These are phyloP conservation scores for Moricandia arvensis DNA, from an alignment of 345 rosid species.

Conservation along the genomic window DNA sequence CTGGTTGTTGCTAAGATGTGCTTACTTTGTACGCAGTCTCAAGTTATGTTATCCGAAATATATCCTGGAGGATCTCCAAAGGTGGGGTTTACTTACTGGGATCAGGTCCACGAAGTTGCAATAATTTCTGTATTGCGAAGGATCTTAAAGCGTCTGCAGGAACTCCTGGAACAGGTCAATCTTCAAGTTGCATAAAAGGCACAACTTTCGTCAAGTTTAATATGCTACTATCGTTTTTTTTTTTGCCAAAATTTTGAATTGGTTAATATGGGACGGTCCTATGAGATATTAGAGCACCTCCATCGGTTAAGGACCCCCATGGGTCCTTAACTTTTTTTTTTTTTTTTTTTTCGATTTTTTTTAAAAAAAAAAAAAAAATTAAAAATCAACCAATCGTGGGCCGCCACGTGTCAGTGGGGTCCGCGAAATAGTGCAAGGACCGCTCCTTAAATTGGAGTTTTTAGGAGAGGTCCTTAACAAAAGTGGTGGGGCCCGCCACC, in stretches of 20 bases:
- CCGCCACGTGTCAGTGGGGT: no score
- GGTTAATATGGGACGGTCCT: not conserved
- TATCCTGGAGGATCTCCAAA: conserved; percentile 97
- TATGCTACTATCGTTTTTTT: not conserved
- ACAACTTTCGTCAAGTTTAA: not conserved
- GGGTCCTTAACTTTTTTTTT: no score
- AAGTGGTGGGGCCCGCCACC: no score
- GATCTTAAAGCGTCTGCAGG: conserved; percentile 73
- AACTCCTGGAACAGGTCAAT: conserved; percentile 78
- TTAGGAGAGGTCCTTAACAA: no score
- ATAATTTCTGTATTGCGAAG: conserved; percentile 69
- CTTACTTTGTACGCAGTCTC: conserved; percentile 58
- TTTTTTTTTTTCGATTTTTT: no score
- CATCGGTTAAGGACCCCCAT: no score
- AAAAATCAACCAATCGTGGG: no score
- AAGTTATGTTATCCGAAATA: conserved; percentile 85
- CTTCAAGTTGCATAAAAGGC: conserved; percentile 19
- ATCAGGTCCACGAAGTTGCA: conserved; percentile 84
- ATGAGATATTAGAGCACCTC: no score
- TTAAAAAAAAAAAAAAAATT: no score
- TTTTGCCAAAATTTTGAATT: not conserved
- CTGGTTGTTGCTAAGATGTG: conserved; percentile 23
- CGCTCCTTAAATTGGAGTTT: no score
- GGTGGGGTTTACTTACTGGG: conserved; percentile 79
- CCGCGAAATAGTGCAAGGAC: no score